These are phyloP conservation scores for Cercophora scortea DNA, from an alignment of 495 filamentous ascomycete genomes.

Conservation along the genomic window DNA sequence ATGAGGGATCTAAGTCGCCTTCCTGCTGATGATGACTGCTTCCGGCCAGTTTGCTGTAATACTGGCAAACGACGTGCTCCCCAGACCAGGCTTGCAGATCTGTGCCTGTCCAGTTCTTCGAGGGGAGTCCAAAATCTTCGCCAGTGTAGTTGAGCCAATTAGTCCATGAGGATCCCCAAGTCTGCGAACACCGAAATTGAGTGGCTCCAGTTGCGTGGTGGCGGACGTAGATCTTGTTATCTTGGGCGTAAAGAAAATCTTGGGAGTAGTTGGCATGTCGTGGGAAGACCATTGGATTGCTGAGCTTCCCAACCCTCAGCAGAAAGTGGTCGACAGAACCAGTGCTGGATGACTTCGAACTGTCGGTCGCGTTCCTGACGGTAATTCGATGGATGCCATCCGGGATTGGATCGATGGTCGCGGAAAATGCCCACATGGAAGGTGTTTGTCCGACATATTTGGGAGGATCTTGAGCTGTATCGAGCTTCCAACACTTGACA, in stretches of 20 bases:
- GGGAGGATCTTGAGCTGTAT: constrained; percentile 41
- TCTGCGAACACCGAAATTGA: constrained; percentile 55
- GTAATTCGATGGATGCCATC: constrained; percentile 56
- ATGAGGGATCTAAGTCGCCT: constrained; percentile 40
- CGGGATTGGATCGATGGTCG: constrained; percentile 31
- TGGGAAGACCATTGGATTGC: constrained; percentile 53
- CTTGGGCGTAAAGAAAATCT: constrained; percentile 35
- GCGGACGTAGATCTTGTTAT: constrained; percentile 38
- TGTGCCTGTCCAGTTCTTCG: constrained; percentile 50
- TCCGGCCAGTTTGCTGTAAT: constrained; percentile 53
- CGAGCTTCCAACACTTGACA: constrained; percentile 26
- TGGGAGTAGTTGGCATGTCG: constrained; percentile 51
- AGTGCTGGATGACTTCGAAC: constrained; percentile 20
- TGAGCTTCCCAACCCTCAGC: constrained; percentile 37
- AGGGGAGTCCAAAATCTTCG: constrained; percentile 37
- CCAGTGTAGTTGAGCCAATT: constrained; percentile 53
- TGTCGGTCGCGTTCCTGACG: constrained; percentile 41
- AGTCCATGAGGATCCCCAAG: constrained; percentile 56
- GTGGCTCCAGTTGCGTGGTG: constrained; percentile 59
- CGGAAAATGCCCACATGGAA: constrained; percentile 42
- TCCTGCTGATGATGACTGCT: constrained; percentile 57
- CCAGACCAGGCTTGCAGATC: constrained; percentile 55
- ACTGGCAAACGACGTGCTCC: constrained; percentile 63
- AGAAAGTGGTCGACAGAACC: constrained; percentile 36
- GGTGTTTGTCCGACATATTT: constrained; percentile 35